phyloP scores from a whole-genome alignment of 805 yeast genomes.

The Candida piceae region DNA sequence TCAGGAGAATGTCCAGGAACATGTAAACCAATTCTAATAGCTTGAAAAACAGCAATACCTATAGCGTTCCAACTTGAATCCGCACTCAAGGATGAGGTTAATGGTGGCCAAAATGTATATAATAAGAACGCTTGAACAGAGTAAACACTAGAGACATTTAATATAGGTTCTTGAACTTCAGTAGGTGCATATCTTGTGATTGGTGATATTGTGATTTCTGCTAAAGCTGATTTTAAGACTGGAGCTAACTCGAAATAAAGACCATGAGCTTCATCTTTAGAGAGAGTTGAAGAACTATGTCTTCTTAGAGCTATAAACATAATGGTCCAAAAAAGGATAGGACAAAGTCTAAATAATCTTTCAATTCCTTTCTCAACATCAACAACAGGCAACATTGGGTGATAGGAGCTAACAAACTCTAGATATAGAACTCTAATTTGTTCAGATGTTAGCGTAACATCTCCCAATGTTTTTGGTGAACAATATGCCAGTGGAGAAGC shows the following conservation, averaged over 20 bases:
- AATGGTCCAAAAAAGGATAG: constrained; percentile 90
- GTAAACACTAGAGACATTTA: constrained; percentile 86
- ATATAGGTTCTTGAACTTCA: constrained; percentile 72
- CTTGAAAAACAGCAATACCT: constrained; percentile 90
- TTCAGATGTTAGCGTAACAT: constrained; percentile 53
- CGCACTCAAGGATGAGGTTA: constrained; percentile 89
- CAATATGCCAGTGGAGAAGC: constrained; percentile 39
- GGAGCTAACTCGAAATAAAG: constrained; percentile 63
- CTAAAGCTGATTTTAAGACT: constrained; percentile 66
- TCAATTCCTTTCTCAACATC: constrained; percentile 82
- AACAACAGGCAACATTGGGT: constrained; percentile 82
- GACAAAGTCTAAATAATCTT: constrained; percentile 69
- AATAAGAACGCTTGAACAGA: constrained; percentile 90
- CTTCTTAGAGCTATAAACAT: constrained; percentile 81
- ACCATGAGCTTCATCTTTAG: constrained; percentile 25
- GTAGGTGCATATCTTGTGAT: constrained; percentile 78
- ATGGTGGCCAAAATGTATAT: constrained; percentile 93
- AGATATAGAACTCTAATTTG: constrained; percentile 57
- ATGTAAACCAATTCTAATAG: constrained; percentile 86
- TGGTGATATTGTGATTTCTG: constrained; percentile 87
- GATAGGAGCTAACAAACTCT: constrained; percentile 75
- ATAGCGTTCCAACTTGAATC: constrained; percentile 95
- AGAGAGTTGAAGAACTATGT: constrained; percentile 29
- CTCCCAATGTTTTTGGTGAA: constrained; percentile 67
- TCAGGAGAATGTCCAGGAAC: constrained; percentile 61